These are phyloP conservation scores for Leccinum subtestaceum DNA, from an alignment of 768 basidiomycete species.

Conservation along the genomic window DNA sequence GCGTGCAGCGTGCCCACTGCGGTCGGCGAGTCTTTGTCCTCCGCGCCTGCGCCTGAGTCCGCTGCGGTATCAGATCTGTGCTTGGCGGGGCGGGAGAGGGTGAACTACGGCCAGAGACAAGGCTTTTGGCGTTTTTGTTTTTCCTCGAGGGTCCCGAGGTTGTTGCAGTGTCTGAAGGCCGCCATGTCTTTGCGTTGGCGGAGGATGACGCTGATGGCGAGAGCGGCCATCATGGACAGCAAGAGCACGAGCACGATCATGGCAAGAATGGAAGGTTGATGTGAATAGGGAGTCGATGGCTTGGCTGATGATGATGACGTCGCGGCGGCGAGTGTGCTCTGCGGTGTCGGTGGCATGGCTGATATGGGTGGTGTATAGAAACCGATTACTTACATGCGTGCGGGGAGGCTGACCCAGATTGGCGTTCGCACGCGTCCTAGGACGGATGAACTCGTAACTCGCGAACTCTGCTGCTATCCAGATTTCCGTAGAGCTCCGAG, in stretches of 20 bases:
- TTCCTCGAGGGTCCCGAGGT: background rate
- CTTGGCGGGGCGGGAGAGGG: background rate
- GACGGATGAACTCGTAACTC: background rate
- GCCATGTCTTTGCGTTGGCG: constrained; percentile 13
- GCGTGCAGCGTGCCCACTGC: constrained; percentile 25
- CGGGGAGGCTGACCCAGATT: constrained; percentile 12
- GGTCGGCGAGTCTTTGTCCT: constrained; percentile 6
- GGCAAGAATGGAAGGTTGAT: constrained; percentile 16
- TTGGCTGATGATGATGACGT: background rate
- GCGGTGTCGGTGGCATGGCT: constrained; percentile 19
- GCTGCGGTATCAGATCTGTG: background rate
- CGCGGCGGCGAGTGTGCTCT: background rate
- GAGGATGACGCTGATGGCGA: constrained; percentile 20
- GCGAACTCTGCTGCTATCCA: too few relatives aligned
- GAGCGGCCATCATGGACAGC: constrained; percentile 18
- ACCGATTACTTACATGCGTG: background rate
- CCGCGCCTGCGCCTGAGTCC: background rate
- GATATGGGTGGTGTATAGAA: background rate
- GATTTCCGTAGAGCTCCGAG: too few relatives aligned
- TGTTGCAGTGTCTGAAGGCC: background rate
- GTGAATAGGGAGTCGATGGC: background rate
- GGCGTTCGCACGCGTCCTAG: too few relatives aligned
- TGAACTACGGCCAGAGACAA: constrained; percentile 1
- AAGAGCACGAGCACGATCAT: constrained; percentile 19
- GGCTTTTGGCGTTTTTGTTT: background rate